Evolutionary conservation across 1,284 basidiomycete species (phyloP).

Genomic region (Schizophyllum commune): DNA sequence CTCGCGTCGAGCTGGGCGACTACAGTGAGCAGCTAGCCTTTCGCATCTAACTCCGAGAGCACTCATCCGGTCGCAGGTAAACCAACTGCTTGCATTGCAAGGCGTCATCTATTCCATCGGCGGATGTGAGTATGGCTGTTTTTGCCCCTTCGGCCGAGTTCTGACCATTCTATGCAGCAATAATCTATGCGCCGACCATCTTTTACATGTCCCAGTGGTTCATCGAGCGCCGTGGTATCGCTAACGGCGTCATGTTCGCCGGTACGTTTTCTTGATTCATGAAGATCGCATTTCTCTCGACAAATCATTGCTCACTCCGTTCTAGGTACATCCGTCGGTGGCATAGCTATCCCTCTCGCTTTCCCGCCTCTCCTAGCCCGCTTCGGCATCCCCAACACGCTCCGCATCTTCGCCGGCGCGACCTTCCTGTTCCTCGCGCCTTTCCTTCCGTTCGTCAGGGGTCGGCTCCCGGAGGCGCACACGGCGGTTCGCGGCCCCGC

Average conservation of each 20-base stretch:
- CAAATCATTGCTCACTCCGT: background rate
- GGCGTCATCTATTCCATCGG: constrained; percentile 32
- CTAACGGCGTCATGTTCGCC: constrained; percentile 34
- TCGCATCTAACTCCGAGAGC: background rate
- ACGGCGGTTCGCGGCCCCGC: constrained; percentile 4
- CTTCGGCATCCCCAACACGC: constrained; percentile 19
- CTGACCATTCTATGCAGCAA: constrained; percentile 15
- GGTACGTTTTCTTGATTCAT: background rate
- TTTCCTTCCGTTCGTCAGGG: constrained; percentile 24
- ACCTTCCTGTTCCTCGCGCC: constrained; percentile 17
- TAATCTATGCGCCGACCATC: constrained; percentile 28
- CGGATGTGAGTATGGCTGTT: constrained; percentile 19
- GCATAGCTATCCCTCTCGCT: constrained; percentile 27
- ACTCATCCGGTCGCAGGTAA: constrained; percentile 16
- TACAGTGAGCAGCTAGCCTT: constrained; percentile 14
- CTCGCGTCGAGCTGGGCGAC: constrained; percentile 28
- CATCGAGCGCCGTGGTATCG: constrained; percentile 29
- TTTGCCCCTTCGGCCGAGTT: background rate
- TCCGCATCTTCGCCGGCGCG: constrained; percentile 22
- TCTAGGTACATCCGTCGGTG: constrained; percentile 24
- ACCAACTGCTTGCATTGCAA: constrained; percentile 27
- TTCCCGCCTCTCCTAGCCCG: constrained; percentile 21
- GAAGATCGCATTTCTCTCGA: background rate
- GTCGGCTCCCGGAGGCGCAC: constrained; percentile 24
- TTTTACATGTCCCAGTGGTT: constrained; percentile 38